Base-by-base conservation (phyloP, 306 rosid genomes). In the Psophocarpus tetragonolobus region DNA sequence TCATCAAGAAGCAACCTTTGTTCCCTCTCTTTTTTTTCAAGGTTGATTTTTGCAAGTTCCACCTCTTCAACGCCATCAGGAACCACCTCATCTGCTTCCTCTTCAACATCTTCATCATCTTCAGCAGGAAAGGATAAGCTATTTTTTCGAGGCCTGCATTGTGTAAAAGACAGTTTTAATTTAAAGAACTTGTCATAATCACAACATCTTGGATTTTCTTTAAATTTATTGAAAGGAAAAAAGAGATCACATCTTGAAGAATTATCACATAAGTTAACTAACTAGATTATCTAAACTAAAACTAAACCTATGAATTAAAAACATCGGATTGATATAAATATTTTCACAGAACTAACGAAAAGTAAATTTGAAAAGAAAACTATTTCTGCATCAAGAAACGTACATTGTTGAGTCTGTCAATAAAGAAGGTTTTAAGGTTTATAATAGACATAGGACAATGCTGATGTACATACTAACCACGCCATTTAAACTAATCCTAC, bases 21-120 rank as follows among this genome's bases (percentile, higher is more conserved):
- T 74, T 92, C 98, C 80, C 91, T 87, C 80, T 96, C 97, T 71
- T 70, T 91, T 82, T 85, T 79, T 83, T 96, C 98, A 80, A 96
- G 99, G 77, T 86, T 83, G 77, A 96, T 82, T 85, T 82, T 92
- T 77, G 94, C 98, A 79, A 96, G 96, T 85, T 96, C 99, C 50
- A 96, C 98, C 87, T 96, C 99, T 83, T 96, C 98, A 80, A 92
- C 98, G 78, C 99, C 99, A 76, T 92, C 97, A 79, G 99, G 99
- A 79, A 96, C 99, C 74, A 96, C 90, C 87, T 92, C 96, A 75
- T 92, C 99, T 60, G 99, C 97, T 81, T 91, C 97, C 84, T 96
- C 99, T 86, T 96, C 98, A 76, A 88, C 88, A 85, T 96, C 98
- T 57, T 91, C 98, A 68, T 93, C 96, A 77, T 96, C 99, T 87